phyloP scores from a whole-genome alignment of 2,329 filamentous ascomycete species.

The Plenodomus lindquistii region DNA sequence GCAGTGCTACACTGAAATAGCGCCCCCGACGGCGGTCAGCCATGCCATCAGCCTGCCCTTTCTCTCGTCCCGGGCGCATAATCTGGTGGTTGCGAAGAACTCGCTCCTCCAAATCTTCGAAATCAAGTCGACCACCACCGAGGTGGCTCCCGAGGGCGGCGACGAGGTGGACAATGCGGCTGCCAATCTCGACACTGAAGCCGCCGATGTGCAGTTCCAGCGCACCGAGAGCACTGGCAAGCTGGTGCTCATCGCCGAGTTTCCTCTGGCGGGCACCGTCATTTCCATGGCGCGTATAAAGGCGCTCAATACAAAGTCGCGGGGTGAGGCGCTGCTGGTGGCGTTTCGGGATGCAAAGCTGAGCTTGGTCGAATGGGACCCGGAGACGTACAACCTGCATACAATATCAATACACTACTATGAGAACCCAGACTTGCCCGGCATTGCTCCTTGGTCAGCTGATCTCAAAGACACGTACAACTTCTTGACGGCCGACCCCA shows the following conservation, averaged over 20 bases:
- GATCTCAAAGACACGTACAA: constrained; percentile 76
- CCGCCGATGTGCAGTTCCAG: constrained; percentile 49
- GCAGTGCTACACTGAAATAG: constrained; percentile 97
- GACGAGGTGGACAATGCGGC: constrained; percentile 44
- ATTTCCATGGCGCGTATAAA: constrained; percentile 81
- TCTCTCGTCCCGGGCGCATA: constrained; percentile 72
- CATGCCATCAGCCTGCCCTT: constrained; percentile 83
- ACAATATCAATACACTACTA: constrained; percentile 98
- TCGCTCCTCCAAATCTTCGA: constrained; percentile 92
- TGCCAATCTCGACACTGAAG: constrained; percentile 56
- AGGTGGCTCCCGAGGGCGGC: constrained; percentile 53
- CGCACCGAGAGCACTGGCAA: constrained; percentile 72
- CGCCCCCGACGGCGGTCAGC: constrained; percentile 91
- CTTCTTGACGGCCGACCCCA: constrained; percentile 84
- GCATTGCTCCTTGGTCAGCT: constrained; percentile 75
- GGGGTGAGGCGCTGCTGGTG: constrained; percentile 80
- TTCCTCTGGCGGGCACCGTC: constrained; percentile 79
- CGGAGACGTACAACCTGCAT: constrained; percentile 74
- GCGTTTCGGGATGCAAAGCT: constrained; percentile 91
- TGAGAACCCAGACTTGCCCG: constrained; percentile 86
- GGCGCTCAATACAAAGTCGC: constrained; percentile 71
- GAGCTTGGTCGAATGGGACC: constrained; percentile 92
- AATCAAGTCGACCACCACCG: constrained; percentile 67
- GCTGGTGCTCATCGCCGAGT: constrained; percentile 83
- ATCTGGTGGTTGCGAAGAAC: constrained; percentile 88